Conservation (phyloP, 2,329 filamentous ascomycete species). For the Parafenestella ontariensis region DNA sequence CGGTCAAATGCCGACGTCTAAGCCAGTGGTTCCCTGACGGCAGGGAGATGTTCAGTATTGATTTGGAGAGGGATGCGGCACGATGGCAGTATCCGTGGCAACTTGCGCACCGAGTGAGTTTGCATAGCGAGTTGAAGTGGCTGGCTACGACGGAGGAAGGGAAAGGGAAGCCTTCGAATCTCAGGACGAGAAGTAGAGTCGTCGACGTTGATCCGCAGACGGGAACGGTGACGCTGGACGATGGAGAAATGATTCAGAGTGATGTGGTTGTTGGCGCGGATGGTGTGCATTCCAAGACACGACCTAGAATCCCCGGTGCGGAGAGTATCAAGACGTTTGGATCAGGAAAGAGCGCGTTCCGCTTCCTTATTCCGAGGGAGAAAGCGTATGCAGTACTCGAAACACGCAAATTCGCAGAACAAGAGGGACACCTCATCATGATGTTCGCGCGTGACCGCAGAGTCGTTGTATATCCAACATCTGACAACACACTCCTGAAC, state of each 20-base stretch:
- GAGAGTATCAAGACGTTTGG: slow-evolving; percentile 49
- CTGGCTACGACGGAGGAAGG: slow-evolving; percentile 52
- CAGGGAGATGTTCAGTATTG: slow-evolving; percentile 44
- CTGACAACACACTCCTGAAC: slow-evolving; percentile 56
- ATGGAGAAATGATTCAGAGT: slow-evolving; percentile 53
- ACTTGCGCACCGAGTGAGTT: slow-evolving; percentile 60
- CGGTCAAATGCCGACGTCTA: slow-evolving; percentile 35
- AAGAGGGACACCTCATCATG: slow-evolving; percentile 53
- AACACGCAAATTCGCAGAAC: slow-evolving; percentile 48
- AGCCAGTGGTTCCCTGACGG: slow-evolving; percentile 51
- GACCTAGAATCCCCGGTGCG: slow-evolving; percentile 31
- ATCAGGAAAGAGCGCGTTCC: slow-evolving; percentile 64
- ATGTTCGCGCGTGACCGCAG: slow-evolving; percentile 53
- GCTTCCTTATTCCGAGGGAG: slow-evolving; percentile 61
- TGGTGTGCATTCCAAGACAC: slow-evolving; percentile 57
- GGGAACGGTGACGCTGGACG: slow-evolving; percentile 34
- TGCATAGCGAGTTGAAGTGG: slow-evolving; percentile 61
- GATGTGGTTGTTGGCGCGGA: slow-evolving; percentile 64
- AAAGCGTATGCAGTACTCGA: slow-evolving; percentile 50
- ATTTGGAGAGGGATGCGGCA: slow-evolving; percentile 48
- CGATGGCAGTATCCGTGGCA: slow-evolving; percentile 63
- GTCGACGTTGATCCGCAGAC: slow-evolving; percentile 51
- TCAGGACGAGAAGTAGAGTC: slow-evolving; percentile 54
- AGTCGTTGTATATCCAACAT: slow-evolving; percentile 58
- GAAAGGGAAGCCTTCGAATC: slow-evolving; percentile 44